A percentile compares a stretch with the other conserved stretches of the same genome.
Evolutionary conservation across 1,139 yeast species (phyloP).

Genomic region (Scheffersomyces quercinus): DNA sequence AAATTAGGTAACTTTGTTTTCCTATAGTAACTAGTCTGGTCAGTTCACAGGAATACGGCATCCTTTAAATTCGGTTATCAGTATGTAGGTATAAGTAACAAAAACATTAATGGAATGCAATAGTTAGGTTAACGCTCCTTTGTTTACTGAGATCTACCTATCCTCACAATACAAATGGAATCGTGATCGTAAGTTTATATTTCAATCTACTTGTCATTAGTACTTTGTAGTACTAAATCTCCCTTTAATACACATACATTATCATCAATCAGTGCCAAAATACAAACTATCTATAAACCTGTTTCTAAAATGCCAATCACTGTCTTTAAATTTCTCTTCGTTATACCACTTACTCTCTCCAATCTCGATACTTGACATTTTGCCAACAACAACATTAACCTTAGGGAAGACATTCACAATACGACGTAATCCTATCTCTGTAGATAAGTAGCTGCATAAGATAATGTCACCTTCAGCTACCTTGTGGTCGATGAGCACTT

Average conservation of each 20-base stretch:
- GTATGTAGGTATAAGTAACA: no score
- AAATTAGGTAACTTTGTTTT: no score
- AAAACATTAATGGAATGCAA: no score
- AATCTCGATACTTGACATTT: slow-evolving; percentile 47
- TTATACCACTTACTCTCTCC: slow-evolving; percentile 29
- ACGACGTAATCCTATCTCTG: slow-evolving; percentile 79
- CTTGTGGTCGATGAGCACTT: slow-evolving; percentile 81
- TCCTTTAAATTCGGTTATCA: no score
- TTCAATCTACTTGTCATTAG: no score
- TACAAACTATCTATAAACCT: slow-evolving; percentile 78
- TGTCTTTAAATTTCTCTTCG: slow-evolving; percentile 39
- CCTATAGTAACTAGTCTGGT: no score
- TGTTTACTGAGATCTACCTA: no score
- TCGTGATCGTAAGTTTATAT: no score
- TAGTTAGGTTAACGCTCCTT: no score
- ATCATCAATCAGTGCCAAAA: slow-evolving; percentile 62
- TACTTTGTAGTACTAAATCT: background rate
- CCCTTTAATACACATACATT: background rate
- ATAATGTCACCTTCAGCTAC: slow-evolving; percentile 64
- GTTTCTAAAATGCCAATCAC: slow-evolving; percentile 62
- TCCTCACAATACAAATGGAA: no score
- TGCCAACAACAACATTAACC: slow-evolving; percentile 70
- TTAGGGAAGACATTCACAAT: slow-evolving; percentile 71
- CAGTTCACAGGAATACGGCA: no score
- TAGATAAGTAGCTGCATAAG: slow-evolving; percentile 71